Evolutionary conservation across 148 eudicot genomes (phyloP).

Genomic region (Chenopodium suecicum): DNA sequence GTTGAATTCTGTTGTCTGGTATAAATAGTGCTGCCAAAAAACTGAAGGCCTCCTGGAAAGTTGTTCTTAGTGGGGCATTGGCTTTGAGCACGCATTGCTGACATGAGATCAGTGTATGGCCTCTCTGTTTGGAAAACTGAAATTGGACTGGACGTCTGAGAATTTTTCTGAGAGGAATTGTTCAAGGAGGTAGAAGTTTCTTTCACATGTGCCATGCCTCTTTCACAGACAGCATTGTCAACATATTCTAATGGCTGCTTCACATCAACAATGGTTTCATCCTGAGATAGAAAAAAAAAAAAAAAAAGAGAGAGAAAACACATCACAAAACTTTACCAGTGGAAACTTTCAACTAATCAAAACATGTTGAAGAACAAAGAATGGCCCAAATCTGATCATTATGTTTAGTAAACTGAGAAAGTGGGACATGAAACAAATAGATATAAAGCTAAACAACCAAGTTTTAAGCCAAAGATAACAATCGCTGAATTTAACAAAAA

Average conservation of each 20-base stretch:
- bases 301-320: not conserved
- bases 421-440: not conserved
- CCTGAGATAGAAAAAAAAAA: conserved; percentile 8
- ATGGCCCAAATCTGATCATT: not conserved
- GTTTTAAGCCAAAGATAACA: not conserved
- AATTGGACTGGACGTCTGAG: conserved; percentile 22
- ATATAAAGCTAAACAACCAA: not conserved
- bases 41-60: not conserved
- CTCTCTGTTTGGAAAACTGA: conserved; percentile 24
- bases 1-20: not conserved
- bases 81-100: conserved; percentile 5
- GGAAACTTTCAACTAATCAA: not conserved
- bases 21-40: not conserved
- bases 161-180: conserved; percentile 17
- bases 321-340: conserved; percentile 3
- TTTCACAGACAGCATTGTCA: conserved; percentile 16
- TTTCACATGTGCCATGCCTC: conserved; percentile 11
- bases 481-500: not conserved
- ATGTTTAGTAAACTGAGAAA: not conserved
- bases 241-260: not conserved
- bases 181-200: conserved; percentile 15
- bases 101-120: conserved; percentile 2
- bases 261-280: not conserved
- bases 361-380: not conserved
- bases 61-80: not conserved